Conservation (phyloP, 768 basidiomycete genomes). For the Gloeopeniophorella convolvens region DNA sequence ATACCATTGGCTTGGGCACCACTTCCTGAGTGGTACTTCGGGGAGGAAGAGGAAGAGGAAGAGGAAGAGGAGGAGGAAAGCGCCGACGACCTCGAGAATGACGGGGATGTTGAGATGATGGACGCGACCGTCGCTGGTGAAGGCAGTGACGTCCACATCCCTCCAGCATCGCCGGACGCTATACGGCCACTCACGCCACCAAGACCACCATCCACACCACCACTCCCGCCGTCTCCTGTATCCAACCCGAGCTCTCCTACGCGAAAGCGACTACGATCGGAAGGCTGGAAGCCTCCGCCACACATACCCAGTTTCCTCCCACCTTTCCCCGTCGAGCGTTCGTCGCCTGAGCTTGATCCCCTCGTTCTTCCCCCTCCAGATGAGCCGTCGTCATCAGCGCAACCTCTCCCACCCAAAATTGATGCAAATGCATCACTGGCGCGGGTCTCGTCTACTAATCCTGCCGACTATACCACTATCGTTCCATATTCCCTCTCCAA, state of each 20-base stretch:
- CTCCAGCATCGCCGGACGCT: constrained; percentile 11
- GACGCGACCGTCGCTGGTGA: constrained; percentile 14
- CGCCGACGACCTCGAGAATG: too few relatives aligned
- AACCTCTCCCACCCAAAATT: constrained; percentile 31
- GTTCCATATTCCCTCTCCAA: constrained; percentile 72
- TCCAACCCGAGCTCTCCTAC: constrained; percentile 54
- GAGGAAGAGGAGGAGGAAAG: constrained; percentile 28
- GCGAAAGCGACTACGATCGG: constrained; percentile 50
- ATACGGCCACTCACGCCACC: constrained; percentile 17
- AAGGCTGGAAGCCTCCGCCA: constrained; percentile 54
- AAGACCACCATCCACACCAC: constrained; percentile 32
- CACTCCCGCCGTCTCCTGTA: constrained; percentile 47
- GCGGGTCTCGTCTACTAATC: constrained; percentile 35
- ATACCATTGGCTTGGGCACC: constrained; percentile 43
- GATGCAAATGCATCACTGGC: constrained; percentile 34
- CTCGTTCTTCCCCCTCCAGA: constrained; percentile 32
- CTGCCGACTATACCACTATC: constrained; percentile 65
- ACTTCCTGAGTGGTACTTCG: constrained; percentile 24
- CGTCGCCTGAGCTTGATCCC: constrained; percentile 28
- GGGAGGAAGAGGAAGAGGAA: constrained; percentile 30
- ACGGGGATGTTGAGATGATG: constrained; percentile 16
- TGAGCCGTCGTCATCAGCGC: constrained; percentile 30
- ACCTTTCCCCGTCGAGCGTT: constrained; percentile 47
- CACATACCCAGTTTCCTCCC: constrained; percentile 64
- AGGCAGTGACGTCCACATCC: constrained; percentile 9